Percentiles rank a stretch among this genome's conserved stretches.
Evolutionary conservation across 2,329 filamentous ascomycete species (phyloP).

Genomic region (Pseudogymnoascus sp.): DNA sequence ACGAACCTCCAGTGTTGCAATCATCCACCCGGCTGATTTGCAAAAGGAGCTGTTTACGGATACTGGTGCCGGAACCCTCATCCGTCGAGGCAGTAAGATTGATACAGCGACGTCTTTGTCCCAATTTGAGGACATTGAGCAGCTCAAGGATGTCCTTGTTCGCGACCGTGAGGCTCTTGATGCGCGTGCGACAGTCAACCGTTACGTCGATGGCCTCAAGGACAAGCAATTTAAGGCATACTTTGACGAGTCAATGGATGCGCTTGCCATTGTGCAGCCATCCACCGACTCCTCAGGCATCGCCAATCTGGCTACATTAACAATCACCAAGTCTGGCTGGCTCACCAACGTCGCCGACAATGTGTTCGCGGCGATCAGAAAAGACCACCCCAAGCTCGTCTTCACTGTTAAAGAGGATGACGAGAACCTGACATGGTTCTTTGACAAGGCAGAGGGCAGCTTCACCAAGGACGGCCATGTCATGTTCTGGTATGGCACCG

Average conservation of each 20-base stretch:
- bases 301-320: slow-evolving; percentile 82
- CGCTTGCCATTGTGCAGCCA: slow-evolving; percentile 80
- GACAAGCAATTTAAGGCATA: slow-evolving; percentile 82
- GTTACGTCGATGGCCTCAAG: slow-evolving; percentile 74
- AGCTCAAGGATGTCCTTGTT: slow-evolving; percentile 75
- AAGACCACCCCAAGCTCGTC: slow-evolving; percentile 82
- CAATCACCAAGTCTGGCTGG: slow-evolving; percentile 92
- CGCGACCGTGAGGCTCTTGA: slow-evolving; percentile 77
- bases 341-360: slow-evolving; percentile 92
- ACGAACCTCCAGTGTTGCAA: slow-evolving; percentile 88
- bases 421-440: slow-evolving; percentile 97
- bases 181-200: slow-evolving; percentile 75
- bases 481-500: slow-evolving; percentile 85
- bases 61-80: slow-evolving; percentile 87
- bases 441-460: slow-evolving; percentile 92
- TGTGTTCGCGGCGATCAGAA: slow-evolving; percentile 87
- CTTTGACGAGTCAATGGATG: slow-evolving; percentile 90
- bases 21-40: slow-evolving; percentile 91
- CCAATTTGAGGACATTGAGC: slow-evolving; percentile 69
- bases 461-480: slow-evolving; percentile 80
- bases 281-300: slow-evolving; percentile 59
- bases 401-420: slow-evolving; percentile 97
- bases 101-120: slow-evolving; percentile 64
- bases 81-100: slow-evolving; percentile 86
- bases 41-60: slow-evolving; percentile 97